Base-by-base conservation (phyloP, 2,329 filamentous ascomycete genomes). In the Ascochyta fabae region DNA sequence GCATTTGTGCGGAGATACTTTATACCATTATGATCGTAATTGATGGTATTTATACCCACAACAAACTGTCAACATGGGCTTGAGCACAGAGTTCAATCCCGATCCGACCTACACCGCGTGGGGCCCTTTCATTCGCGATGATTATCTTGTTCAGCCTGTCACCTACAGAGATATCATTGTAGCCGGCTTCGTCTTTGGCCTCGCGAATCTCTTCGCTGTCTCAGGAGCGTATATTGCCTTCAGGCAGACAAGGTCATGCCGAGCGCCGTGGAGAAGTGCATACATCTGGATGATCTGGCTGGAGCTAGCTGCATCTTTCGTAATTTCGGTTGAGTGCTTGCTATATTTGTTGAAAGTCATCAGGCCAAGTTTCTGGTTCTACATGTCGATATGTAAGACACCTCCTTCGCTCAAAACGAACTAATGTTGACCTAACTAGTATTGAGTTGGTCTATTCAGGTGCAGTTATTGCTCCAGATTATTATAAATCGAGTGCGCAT, bases 211-310 rank as follows among this genome's bases (percentile, higher is more conserved):
- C 6, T 67, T 69, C 52, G 67, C 60, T 4, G 39, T 59, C 12
- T 42, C 57, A 10, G 67, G 72, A 6, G 64, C 74, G 33, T 78
- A 71, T 48, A 59, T 67, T 34, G 75, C 70, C 7, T 40, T 58
- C 26, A 54, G 12, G 50, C 71, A 62, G 59, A 76, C 48, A 43
- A 67, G 43, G 49, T 40, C 52, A 13, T 66, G 63, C 24, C 61
- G 61, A 5, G 50, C 36, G 51, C 57, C 70, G 7, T 56, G 59
- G 35, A 61, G 59, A 15, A 79, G 77, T 45, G 58, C 65, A 0
- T 81, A 81, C 50, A 70, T 82, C 0, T 77, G 75, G 70, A 78
- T 82, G 77, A 73, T 82, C 46, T 82, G 80, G 80, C 49, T 75
- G 6, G 80, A 82, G 62, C 71, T 81, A 7, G 15, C 70, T 3